Evolutionary conservation across 208 protist species (phyloP), one percentile per base, ranked within the genome.

Genomic region (Phytomonas francai): DNA sequence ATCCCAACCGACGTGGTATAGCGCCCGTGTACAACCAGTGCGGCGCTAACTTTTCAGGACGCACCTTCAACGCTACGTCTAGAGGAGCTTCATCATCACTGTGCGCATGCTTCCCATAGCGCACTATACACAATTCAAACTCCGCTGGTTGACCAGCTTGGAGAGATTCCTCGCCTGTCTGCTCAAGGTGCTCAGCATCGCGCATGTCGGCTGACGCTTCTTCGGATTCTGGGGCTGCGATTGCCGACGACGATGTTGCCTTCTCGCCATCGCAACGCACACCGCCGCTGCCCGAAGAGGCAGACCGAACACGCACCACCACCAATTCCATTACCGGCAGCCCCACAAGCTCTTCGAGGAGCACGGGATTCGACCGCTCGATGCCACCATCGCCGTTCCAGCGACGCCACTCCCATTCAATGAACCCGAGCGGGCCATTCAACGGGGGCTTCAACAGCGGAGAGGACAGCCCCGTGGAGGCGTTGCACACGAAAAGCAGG

Each of bases 21-120:
- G 80, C 75, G 0, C 85, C 88, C n/a, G 79, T 71, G 79, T 93
- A 91, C 57, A 90, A 70, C 74, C 72, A 87, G 54, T 80, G 66
- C 49, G 84, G 81, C 8, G 74, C 80, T 49, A 93, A 70, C 27
- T 66, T 49, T 68, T 91, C 88, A 60, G 84, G 78, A n/a, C 83
- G 76, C 19, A 91, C 73, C 59, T 88, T 87, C 31, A 91, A 64
- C 12, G 77, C 73, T 28, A 89, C 61, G 59, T 88, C 79, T 61
- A 67, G 66, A 62, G 65, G 39, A n/a, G n/a, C n/a, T n/a, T n/a
- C n/a, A n/a, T 30, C 16, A 65, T 16, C 54, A 59, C 63, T 39
- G 58, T n/a, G 14, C 6, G n/a, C n/a, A n/a, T n/a, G n/a, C n/a
- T n/a, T n/a, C n/a, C n/a, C n/a, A n/a, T n/a, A n/a, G n/a, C n/a